phyloP scores from a whole-genome alignment of 805 yeast genomes.

The Scheffersomyces spartinae region DNA sequence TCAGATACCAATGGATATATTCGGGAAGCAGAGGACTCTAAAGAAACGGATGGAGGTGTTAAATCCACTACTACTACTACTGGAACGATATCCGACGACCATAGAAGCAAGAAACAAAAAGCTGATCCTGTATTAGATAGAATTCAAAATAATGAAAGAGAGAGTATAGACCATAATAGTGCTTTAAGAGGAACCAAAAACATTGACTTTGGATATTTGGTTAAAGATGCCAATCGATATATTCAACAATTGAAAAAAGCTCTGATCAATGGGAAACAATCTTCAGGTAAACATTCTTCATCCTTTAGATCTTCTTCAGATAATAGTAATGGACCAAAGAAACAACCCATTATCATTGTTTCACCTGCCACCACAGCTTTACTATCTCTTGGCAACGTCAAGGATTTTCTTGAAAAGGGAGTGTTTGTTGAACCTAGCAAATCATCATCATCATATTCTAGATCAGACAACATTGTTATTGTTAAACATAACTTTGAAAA shows the following conservation, averaged over 20 bases:
- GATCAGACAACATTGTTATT: slow-evolving; percentile 29
- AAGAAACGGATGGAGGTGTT: slow-evolving; percentile 2
- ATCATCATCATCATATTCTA: slow-evolving; percentile 20
- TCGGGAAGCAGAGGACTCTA: slow-evolving; percentile 7
- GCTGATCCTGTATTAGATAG: slow-evolving; percentile 23
- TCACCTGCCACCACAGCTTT: slow-evolving; percentile 76
- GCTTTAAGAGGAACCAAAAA: slow-evolving; percentile 56
- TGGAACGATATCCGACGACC: neutral
- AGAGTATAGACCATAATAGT: slow-evolving; percentile 46
- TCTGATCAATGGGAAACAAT: slow-evolving; percentile 8
- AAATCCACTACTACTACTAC: slow-evolving; percentile 10
- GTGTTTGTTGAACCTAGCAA: slow-evolving; percentile 42
- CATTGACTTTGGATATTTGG: slow-evolving; percentile 55
- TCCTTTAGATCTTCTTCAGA: slow-evolving; percentile 2
- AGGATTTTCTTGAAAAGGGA: slow-evolving; percentile 65
- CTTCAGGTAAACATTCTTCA: slow-evolving; percentile 8
- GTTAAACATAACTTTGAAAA: slow-evolving; percentile 44
- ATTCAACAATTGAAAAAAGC: slow-evolving; percentile 39
- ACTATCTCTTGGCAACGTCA: slow-evolving; percentile 52
- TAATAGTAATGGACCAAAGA: slow-evolving; percentile 5
- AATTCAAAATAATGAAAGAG: slow-evolving; percentile 34
- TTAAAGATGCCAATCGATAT: slow-evolving; percentile 53
- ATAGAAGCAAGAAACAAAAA: slow-evolving; percentile 2
- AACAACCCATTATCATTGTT: slow-evolving; percentile 62
- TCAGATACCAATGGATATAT: slow-evolving; percentile 48